Evolutionary conservation across 164 flowering plant genomes (phyloP).

Genomic region (Cinnamomum chago): DNA sequence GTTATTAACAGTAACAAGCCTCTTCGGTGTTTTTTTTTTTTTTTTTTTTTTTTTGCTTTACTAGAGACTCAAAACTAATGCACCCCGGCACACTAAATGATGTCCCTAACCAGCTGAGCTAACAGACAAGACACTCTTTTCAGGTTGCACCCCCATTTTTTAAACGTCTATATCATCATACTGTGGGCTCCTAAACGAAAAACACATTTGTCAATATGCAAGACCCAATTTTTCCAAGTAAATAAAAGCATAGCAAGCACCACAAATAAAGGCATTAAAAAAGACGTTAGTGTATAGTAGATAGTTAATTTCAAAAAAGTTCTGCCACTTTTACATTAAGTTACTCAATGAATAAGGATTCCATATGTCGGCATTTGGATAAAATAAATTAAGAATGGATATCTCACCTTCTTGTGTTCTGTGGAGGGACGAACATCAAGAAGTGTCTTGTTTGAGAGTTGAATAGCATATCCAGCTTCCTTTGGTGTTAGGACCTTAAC

Average conservation of each 20-base stretch:
- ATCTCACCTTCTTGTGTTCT: constrained; percentile 73
- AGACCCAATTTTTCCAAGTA: background rate
- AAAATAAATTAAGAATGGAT: background rate
- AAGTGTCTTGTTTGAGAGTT: constrained; percentile 70
- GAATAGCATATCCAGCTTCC: constrained; percentile 99
- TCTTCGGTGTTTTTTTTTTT: no score
- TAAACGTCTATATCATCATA: background rate
- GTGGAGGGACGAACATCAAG: constrained; percentile 90
- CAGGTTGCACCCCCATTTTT: background rate
- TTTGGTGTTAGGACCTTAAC: constrained; percentile 75
- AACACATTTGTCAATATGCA: background rate
- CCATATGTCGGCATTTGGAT: background rate
- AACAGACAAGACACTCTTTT: no score
- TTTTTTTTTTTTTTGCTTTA: no score
- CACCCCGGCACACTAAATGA: no score
- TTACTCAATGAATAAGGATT: background rate
- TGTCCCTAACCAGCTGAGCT: no score
- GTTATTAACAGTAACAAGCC: no score
- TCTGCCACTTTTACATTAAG: background rate
- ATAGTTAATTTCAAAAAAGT: background rate
- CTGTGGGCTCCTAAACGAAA: background rate
- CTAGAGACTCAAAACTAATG: no score
- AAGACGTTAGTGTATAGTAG: background rate
- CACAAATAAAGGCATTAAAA: background rate
- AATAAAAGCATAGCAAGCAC: background rate